Base-by-base conservation (phyloP, 352 stramenopile genomes). In the Pythium aquatile region DNA sequence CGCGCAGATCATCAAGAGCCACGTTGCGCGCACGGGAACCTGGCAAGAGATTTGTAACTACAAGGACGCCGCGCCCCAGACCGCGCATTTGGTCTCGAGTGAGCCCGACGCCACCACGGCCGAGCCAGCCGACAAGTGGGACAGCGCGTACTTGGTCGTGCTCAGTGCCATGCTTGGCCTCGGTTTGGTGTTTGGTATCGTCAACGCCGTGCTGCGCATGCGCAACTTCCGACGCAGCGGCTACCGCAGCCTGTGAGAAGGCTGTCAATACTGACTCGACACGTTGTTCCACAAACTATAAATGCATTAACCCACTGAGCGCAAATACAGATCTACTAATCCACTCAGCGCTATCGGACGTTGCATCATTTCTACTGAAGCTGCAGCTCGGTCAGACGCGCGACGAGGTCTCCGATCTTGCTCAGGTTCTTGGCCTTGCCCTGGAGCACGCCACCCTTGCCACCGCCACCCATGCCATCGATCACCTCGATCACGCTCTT, bases 31-130 rank as follows among this genome's bases (percentile, higher is more conserved):
- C 51, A 95, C 86, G 1, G 86, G 84, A 32, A 91, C 82, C 37
- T 95, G 86, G 86, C 70, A 95, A 59, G 67, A 84, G 46, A 95
- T 95, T 63, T 95, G 86, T 64, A 77, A 86, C 58, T 95, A 92
- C 69, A 57, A 82, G 10, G 52, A 59, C 30, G 63, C 56, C 67
- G 42, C 35, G 14, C 29, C 65, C 5, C 68, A 70, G 48, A 56
- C 73, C 8, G 49, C 70, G 48, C 65, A 72, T 33, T 48, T 65
- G 24, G 55, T 66, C 37, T 58, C 52, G 9, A 54, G 56, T 49
- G 30, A 61, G 68, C 46, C 46, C 46, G 26, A 71, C 68, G 55
- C 40, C 35, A 40, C 7, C 46, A 55, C 46, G 52, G 6, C 51
- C 28, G 49, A 47, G 24, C 32, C 46, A 11, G 40, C 46, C 48